These are phyloP conservation scores for Papiliotrema nemorosa DNA, from an alignment of 1,284 basidiomycete species.

Conservation along the genomic window DNA sequence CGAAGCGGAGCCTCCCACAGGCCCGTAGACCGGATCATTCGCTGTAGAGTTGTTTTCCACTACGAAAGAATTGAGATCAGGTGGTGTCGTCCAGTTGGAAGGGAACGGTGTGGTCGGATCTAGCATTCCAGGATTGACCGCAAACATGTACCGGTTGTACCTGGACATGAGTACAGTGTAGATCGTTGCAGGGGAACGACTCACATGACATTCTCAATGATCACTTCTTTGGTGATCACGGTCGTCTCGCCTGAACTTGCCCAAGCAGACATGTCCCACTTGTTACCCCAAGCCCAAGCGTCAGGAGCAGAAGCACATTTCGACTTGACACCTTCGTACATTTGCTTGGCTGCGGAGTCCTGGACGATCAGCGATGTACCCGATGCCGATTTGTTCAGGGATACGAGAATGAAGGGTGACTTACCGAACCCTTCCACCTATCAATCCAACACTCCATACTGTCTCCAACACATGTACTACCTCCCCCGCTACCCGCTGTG, in stretches of 20 bases:
- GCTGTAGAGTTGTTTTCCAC: conserved; percentile 4
- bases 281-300: conserved; percentile 25
- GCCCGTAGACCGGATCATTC: neutral
- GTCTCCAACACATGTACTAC: conserved; percentile 6
- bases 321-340: conserved; percentile 13
- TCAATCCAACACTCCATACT: conserved; percentile 24
- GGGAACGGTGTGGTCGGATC: neutral
- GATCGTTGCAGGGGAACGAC: conserved; percentile 1
- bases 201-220: conserved; percentile 27
- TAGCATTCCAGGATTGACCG: conserved; percentile 19
- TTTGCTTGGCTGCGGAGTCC: conserved; percentile 11
- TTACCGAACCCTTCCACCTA: conserved; percentile 17
- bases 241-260: no score
- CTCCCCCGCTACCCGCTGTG: conserved; percentile 18
- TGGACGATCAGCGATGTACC: neutral
- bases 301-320: conserved; percentile 13
- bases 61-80: conserved; percentile 28
- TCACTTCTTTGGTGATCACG: conserved; percentile 15
- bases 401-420: conserved; percentile 6
- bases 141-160: conserved; percentile 26
- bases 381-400: no score
- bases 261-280: conserved; percentile 21
- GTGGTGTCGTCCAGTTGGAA: conserved; percentile 14
- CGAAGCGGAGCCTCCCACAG: neutral
- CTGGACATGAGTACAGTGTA: conserved; percentile 1